Conservation (phyloP, 257 asterid species). For the Verbascum thapsus region DNA sequence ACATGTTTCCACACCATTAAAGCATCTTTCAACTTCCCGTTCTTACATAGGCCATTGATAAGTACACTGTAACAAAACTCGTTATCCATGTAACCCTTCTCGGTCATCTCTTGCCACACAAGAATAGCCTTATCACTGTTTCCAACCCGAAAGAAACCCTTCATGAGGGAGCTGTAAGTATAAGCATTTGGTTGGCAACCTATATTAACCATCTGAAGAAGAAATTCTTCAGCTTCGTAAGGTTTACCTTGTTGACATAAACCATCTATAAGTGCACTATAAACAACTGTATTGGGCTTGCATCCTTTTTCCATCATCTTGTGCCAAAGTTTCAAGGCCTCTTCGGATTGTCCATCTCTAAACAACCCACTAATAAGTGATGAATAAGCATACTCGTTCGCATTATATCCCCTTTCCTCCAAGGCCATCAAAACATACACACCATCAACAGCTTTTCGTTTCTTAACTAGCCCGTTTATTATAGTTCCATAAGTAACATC, state of each 20-base stretch:
- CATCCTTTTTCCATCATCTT: constrained; percentile 63
- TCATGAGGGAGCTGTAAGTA: constrained; percentile 78
- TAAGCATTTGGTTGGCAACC: constrained; percentile 74
- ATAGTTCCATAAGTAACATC: constrained; percentile 82
- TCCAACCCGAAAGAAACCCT: constrained; percentile 77
- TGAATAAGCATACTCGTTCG: constrained; percentile 69
- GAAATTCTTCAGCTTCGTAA: constrained; percentile 60
- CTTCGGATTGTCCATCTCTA: constrained; percentile 62
- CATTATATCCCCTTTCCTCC: constrained; percentile 71
- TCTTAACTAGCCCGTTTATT: constrained; percentile 76
- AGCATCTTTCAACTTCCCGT: constrained; percentile 77
- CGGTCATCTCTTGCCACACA: constrained; percentile 74
- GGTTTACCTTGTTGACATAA: constrained; percentile 68
- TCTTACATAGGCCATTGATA: constrained; percentile 72
- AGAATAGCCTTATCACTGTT: constrained; percentile 61
- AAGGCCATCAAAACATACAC: constrained; percentile 52
- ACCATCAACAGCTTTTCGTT: constrained; percentile 70
- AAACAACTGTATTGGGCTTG: constrained; percentile 74
- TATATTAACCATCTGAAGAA: constrained; percentile 53
- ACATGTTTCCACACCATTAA: constrained; percentile 77
- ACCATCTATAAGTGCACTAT: constrained; percentile 86
- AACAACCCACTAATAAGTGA: constrained; percentile 85
- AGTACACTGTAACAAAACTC: constrained; percentile 76
- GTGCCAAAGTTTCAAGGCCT: constrained; percentile 66
- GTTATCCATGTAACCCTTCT: constrained; percentile 47